Evolutionary conservation across 306 rosid species (phyloP), one percentile per base, ranked within the genome.

Genomic region (Mimosa pudica): DNA sequence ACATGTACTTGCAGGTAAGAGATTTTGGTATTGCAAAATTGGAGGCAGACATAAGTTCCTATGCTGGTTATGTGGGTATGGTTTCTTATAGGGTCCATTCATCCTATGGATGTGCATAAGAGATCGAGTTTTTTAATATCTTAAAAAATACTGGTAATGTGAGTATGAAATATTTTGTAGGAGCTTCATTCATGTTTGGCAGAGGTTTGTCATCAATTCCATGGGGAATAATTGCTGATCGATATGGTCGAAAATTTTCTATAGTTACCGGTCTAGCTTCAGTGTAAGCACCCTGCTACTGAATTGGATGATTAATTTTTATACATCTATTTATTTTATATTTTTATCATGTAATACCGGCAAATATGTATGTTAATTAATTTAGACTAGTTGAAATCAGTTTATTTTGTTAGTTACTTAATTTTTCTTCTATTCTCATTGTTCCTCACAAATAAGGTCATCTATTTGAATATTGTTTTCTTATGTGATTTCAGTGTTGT

Each of bases 191-290:
- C 20, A 54, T 54, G 61, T 54, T 54, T 8, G 9, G 61, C 61
- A 54, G 61, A 54, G 1, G 30, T 17, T 54, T 54, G 9, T 16
- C 61, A 54, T 54, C 61, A 54, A 17, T 54, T 14, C 61, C 61
- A 54, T 54, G 61, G 61, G 61, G 61, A 54, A 54, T 54, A n/a
- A 16, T 54, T 54, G 61, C 61, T 54, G 61, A 54, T 17, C 61
- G 61, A 6, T 54, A 54, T 54, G 61, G 61, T 6, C 61, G 61
- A 54, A 54, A 54, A 54, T 17, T 5, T 54, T 24, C 61, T 54
- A 17, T 54, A 54, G 61, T 54, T 54, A 54, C n/a, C 5, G 61
- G 61, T 17, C 2, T 54, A 5, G 61, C 30, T 54, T 6, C 61
- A 54, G 61, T 54, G 61, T 54, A 54, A 54, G 61, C 61, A 52